Base-by-base conservation (phyloP, 2,329 filamentous ascomycete species). In the Thelonectria rubi region DNA sequence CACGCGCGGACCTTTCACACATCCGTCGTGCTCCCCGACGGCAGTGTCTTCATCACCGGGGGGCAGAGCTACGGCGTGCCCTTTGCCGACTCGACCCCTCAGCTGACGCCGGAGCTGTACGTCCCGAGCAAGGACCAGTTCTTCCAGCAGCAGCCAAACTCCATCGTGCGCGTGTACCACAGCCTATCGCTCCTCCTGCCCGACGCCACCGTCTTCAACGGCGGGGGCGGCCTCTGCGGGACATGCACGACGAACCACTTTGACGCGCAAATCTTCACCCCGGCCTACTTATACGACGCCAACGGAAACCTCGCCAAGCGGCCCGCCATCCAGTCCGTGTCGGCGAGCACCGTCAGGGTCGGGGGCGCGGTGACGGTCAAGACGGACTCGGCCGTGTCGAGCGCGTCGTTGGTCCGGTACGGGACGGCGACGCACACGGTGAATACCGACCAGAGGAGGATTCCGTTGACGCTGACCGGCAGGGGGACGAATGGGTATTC, bases 1-100 rank as follows among this genome's bases (percentile, higher is more conserved):
- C 54, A 62, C 3, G 30, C 72, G 2, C 79, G 82, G 32, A 76
- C 74, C 1, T 84, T 81, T 63, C 77, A 78, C 51, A 82, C 78
- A n/a, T 75, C 76, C 1, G 80, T 83, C 10, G 75, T 83, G 3
- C 78, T 85, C 0, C 84, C 83, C 0, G 77, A 83, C 55, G 83
- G 83, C 9, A 77, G 73, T 1, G 75, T 82, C 2, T 77, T 85
- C 34, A 75, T 85, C 24, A 75, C 75, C 0, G 83, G 82, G n/a
- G 82, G 83, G 0, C 67, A 63, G n/a, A 17, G 30, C 8, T 30
- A 15, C 3, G 60, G 53, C 10, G 17, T 55, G 8, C 63, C 60
- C 1, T 66, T 66, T 12, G 47, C 14, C 2, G 65, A 66, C 8
- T 40, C 56, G 3, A 66, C 50, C 1, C 57, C 65, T 0, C 51